Evolutionary conservation across 352 stramenopile genomes (phyloP).

Genomic region (Pythium plurisporium): DNA sequence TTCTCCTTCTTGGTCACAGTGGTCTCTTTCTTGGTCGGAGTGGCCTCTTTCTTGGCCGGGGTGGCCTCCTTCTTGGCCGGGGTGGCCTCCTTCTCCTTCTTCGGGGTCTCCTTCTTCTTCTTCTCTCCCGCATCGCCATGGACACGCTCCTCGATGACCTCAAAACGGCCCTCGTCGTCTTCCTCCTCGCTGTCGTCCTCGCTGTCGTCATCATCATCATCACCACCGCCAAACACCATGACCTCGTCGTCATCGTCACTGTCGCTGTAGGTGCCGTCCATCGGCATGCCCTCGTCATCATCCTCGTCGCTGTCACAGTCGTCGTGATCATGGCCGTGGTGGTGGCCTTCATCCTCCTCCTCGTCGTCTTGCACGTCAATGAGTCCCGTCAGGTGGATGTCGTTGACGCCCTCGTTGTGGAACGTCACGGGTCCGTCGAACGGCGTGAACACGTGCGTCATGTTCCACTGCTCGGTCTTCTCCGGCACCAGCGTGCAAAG

Average conservation of each 20-base stretch:
- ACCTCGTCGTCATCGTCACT: slow-evolving; percentile 43
- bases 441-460: slow-evolving; percentile 74
- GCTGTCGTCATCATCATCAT: slow-evolving; percentile 32
- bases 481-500: slow-evolving; percentile 66
- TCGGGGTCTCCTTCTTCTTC: slow-evolving; percentile 19
- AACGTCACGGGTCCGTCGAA: slow-evolving; percentile 73
- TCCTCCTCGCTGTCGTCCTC: slow-evolving; percentile 41
- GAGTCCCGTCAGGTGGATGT: slow-evolving; percentile 78
- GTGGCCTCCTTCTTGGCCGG: slow-evolving; percentile 25
- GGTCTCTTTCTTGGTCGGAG: slow-evolving; percentile 21
- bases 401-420: slow-evolving; percentile 61
- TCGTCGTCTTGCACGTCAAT: slow-evolving; percentile 77
- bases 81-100: slow-evolving; percentile 16
- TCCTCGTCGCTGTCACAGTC: slow-evolving; percentile 29
- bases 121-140: slow-evolving; percentile 41
- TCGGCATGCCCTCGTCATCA: slow-evolving; percentile 31
- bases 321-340: slow-evolving; percentile 21
- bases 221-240: slow-evolving; percentile 50
- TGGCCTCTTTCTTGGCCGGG: slow-evolving; percentile 25
- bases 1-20: slow-evolving; percentile 16
- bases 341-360: slow-evolving; percentile 48
- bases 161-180: slow-evolving; percentile 52
- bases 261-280: slow-evolving; percentile 22
- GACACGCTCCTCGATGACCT: slow-evolving; percentile 70
- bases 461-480: slow-evolving; percentile 65